These are phyloP conservation scores for Hortiboletus campestris DNA, from an alignment of 768 basidiomycete genomes.

Conservation along the genomic window DNA sequence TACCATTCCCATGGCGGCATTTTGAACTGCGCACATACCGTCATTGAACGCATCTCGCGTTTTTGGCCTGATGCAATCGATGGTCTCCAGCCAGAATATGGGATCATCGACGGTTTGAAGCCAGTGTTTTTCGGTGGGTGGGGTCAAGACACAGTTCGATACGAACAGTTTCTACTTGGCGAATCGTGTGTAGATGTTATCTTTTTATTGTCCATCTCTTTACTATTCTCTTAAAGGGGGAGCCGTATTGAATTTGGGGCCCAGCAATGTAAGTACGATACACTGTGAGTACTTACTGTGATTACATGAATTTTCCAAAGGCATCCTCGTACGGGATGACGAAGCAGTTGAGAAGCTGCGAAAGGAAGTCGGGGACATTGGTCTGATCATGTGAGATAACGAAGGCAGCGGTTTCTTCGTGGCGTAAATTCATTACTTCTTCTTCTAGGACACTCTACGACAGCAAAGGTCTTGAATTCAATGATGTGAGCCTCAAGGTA, in stretches of 20 bases:
- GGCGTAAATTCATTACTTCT: background rate
- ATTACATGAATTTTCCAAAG: constrained; percentile 33
- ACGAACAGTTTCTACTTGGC: constrained; percentile 59
- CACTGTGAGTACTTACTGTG: background rate
- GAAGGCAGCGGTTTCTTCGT: background rate
- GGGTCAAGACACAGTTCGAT: constrained; percentile 40
- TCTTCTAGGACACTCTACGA: constrained; percentile 33
- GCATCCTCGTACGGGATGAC: constrained; percentile 68
- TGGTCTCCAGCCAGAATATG: constrained; percentile 51
- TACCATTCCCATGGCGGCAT: constrained; percentile 75
- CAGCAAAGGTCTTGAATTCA: constrained; percentile 31
- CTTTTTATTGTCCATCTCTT: background rate
- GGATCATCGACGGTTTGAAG: constrained; percentile 49
- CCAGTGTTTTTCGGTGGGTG: constrained; percentile 58
- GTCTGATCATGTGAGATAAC: constrained; percentile 51
- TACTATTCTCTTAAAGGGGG: constrained; percentile 34
- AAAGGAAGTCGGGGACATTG: constrained; percentile 52
- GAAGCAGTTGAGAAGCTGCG: constrained; percentile 46
- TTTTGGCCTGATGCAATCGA: constrained; percentile 72
- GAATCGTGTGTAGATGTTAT: constrained; percentile 35
- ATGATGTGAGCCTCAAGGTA: constrained; percentile 10
- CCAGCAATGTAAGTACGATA: constrained; percentile 51
- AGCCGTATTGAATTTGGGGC: constrained; percentile 59
- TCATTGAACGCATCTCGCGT: constrained; percentile 57
- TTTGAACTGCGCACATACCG: constrained; percentile 64